A percentile compares a stretch with the other conserved stretches of the same genome.
Conservation (phyloP, 2,329 filamentous ascomycete species). For the Trichophyton simii region DNA sequence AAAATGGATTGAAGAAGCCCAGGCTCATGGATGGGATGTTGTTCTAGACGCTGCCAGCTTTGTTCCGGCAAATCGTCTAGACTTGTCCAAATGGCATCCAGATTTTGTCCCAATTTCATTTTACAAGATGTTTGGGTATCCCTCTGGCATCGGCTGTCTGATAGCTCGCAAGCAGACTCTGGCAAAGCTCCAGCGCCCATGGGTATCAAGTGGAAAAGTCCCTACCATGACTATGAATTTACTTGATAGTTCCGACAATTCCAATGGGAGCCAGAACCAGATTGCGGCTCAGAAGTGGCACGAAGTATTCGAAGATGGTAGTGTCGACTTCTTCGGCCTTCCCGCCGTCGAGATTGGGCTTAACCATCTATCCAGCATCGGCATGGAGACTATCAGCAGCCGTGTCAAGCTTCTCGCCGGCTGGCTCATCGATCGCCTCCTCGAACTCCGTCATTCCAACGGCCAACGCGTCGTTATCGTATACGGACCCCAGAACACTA, state of each 20-base stretch:
- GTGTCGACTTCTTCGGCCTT: constrained; percentile 53
- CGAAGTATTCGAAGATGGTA: constrained; percentile 56
- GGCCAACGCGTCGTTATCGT: constrained; percentile 41
- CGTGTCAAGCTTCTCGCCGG: constrained; percentile 45
- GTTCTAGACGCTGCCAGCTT: constrained; percentile 53
- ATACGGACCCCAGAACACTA: constrained; percentile 43
- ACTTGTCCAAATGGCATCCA: constrained; percentile 41
- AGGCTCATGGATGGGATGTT: constrained; percentile 29
- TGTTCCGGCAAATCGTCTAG: constrained; percentile 49
- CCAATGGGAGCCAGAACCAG: neutral
- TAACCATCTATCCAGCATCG: constrained; percentile 32
- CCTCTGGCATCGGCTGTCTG: constrained; percentile 47
- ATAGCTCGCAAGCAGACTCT: constrained; percentile 46
- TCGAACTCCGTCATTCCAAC: constrained; percentile 41
- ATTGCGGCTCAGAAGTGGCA: constrained; percentile 24
- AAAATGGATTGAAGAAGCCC: constrained; percentile 37
- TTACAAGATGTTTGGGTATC: constrained; percentile 57
- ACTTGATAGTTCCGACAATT: neutral
- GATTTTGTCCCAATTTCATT: constrained; percentile 51
- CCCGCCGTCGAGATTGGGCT: constrained; percentile 46
- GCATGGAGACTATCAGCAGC: constrained; percentile 46
- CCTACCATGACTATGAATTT: neutral
- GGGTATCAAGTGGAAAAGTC: constrained; percentile 58
- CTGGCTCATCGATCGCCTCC: constrained; percentile 39
- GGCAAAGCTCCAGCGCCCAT: constrained; percentile 44